Base-by-base conservation (phyloP, 129 eudicot genomes). In the Glebionis coronaria region DNA sequence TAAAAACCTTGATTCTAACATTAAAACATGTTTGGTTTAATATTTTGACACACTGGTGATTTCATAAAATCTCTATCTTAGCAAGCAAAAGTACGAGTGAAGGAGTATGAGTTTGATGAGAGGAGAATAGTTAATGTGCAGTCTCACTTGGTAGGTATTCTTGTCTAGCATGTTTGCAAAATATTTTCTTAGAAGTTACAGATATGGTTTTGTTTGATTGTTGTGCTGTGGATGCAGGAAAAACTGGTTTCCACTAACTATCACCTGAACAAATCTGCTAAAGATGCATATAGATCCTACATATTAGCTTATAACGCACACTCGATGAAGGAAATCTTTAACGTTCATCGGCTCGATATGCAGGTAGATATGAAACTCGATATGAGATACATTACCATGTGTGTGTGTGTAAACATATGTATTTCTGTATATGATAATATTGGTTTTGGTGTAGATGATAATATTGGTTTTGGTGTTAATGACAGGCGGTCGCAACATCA, bases 401-500 rank as follows among this genome's bases (percentile, higher is more conserved):
- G n/a, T n/a, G n/a, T 31, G 35, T 3, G 40, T 31, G 40, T 31
- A 12, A 49, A 49, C 13, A 49, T 49, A 12, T 49, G 54, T 49
- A 49, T 49, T 9, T 9, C 54, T 14, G 54, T 15, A 49, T 5
- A 49, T 49, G 14, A 18, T 54, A 18, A 23, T 18, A 18, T 65
- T 14, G 25, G n/a, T n/a, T n/a, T n/a, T n/a, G n/a, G n/a, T n/a
- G n/a, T n/a, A n/a, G n/a, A n/a, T n/a, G n/a, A n/a, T n/a, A n/a
- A n/a, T n/a, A n/a, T n/a, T n/a, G n/a, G 12, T 12, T 9, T 14
- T 9, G 15, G 28, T 29, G 16, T 23, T 69, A n/a, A 72, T 31
- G 35, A 61, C 83, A 88, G 98, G 95, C 96, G 11, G 96, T 92
- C 61, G 98, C 95, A 56, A 82, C 95, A 38, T 92, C 98, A 3